Base-by-base conservation (phyloP, 352 stramenopile species). In the Sclerospora graminicola region DNA sequence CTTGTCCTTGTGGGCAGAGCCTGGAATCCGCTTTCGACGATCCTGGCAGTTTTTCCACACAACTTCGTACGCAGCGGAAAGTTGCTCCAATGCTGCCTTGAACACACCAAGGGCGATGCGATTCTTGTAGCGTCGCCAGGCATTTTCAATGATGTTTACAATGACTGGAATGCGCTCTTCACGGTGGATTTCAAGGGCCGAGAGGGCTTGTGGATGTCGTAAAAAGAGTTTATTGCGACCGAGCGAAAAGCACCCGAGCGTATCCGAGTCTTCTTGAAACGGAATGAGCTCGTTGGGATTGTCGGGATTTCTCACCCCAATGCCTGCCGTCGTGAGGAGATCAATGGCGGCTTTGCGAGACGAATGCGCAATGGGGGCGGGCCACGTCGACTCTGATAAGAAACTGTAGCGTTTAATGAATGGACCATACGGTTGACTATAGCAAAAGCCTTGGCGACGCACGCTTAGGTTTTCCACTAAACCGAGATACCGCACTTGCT, bases 151-250 rank as follows among this genome's bases (percentile, higher is more conserved):
- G n/a, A n/a, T n/a, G n/a, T n/a, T n/a, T n/a, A n/a, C n/a, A n/a
- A n/a, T n/a, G n/a, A n/a, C n/a, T n/a, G n/a, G n/a, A n/a, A n/a
- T n/a, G n/a, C n/a, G n/a, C n/a, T n/a, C n/a, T n/a, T n/a, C n/a
- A n/a, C n/a, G 79, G 30, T 87, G 33, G 15, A 88, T 69, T 49
- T 96, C 84, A 5, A 96, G 56, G 19, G 76, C 73, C 11, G 84
- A 94, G 11, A 94, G 58, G 8, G 84, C 86, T 43, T 93, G 75
- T 9, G 85, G 85, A 41, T 91, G 75, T 38, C 85, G 86, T 51
- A 96, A 60, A 54, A 95, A 96, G 39, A 96, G 74, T 57, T 89
- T 90, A 56, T 88, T 93, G 32, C 75, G 76, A 13, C 86, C 86
- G 30, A 95, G 64, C 19, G 75, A 82, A 41, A 82, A 90, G 57